Evolutionary conservation across 2,329 filamentous ascomycete genomes (phyloP).

Genomic region (Cordyceps cicadae): DNA sequence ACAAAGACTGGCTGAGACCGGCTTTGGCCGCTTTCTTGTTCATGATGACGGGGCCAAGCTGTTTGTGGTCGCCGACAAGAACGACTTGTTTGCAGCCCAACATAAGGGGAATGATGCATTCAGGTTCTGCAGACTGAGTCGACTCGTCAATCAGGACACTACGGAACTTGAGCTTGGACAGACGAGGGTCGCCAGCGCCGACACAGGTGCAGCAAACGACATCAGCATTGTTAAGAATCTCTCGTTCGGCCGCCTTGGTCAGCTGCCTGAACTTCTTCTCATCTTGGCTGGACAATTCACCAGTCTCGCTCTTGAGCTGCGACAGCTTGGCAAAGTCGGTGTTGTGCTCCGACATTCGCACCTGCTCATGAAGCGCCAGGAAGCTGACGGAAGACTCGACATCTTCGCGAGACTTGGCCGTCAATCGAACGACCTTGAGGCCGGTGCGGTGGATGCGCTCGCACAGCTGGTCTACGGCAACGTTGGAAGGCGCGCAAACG

Average conservation of each 20-base stretch:
- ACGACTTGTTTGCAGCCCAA: slow-evolving; percentile 98
- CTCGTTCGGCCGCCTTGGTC: slow-evolving; percentile 85
- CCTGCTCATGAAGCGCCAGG: slow-evolving; percentile 90
- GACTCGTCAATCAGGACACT: slow-evolving; percentile 98
- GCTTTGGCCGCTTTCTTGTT: slow-evolving; percentile 99
- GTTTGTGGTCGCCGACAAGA: slow-evolving; percentile 96
- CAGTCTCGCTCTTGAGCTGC: slow-evolving; percentile 83
- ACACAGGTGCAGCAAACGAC: slow-evolving; percentile 99
- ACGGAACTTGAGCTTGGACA: slow-evolving; percentile 96
- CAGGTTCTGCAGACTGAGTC: slow-evolving; percentile 93
- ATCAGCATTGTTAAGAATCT: slow-evolving; percentile 90
- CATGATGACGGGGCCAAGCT: slow-evolving; percentile 97
- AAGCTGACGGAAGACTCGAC: slow-evolving; percentile 98
- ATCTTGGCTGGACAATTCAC: slow-evolving; percentile 87
- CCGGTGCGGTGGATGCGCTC: slow-evolving; percentile 93
- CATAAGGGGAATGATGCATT: slow-evolving; percentile 97
- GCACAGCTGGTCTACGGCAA: slow-evolving; percentile 95
- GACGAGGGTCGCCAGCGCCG: slow-evolving; percentile 87
- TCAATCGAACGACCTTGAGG: slow-evolving; percentile 92
- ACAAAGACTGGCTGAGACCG: slow-evolving; percentile 94
- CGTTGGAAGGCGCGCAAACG: slow-evolving; percentile 95
- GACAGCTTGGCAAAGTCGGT: slow-evolving; percentile 86
- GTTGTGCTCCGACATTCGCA: slow-evolving; percentile 95
- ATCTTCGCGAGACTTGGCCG: slow-evolving; percentile 97
- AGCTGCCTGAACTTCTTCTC: slow-evolving; percentile 98